Base-by-base conservation (phyloP, 2,329 filamentous ascomycete genomes). In the Sarocladium kiliense region DNA sequence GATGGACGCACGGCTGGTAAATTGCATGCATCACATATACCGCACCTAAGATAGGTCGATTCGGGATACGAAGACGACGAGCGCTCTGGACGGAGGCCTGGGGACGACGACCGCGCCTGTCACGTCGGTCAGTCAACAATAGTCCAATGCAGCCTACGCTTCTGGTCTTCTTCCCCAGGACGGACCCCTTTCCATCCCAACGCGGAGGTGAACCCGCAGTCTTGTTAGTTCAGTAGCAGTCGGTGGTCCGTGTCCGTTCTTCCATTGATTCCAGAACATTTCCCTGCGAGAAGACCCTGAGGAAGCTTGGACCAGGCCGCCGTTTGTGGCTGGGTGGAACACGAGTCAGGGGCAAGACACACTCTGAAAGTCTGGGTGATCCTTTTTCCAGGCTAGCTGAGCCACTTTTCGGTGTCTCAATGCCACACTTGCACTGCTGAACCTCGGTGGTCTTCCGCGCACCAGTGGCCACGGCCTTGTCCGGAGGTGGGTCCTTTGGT, bases 201-300 rank as follows among this genome's bases (percentile, higher is more conserved):
- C 27, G 47, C 30, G 47, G 47, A 51, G 27, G 11, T 12, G 27
- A 21, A 51, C 23, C 47, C 47, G 27, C 47, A 36, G 12, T 34
- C 7, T 5, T 14, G 10, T 45, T 32, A 32, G 7, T 32, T n/a
- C n/a, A n/a, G n/a, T n/a, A n/a, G n/a, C n/a, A n/a, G n/a, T n/a
- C n/a, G n/a, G 23, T 49, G 26, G 44, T 30, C 25, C 26, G n/a
- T 27, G 44, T n/a, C 12, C 23, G 23, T 7, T 18, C 25, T 27
- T 51, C n/a, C 27, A 32, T 27, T 36, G n/a, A 32, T 51, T 51
- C 47, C 47, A 51, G 47, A 51, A 51, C 47, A 36, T 51, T 51
- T 51, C 47, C 47, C 47, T 25, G 7, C 41, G 21, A 21, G 41
- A 18, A 25, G 44, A 30, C 23, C 26, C 23, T 49, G 6, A 49